These are phyloP conservation scores for Kurtzmaniella quercitrusa DNA, from an alignment of 1,139 yeast genomes.

Conservation along the genomic window DNA sequence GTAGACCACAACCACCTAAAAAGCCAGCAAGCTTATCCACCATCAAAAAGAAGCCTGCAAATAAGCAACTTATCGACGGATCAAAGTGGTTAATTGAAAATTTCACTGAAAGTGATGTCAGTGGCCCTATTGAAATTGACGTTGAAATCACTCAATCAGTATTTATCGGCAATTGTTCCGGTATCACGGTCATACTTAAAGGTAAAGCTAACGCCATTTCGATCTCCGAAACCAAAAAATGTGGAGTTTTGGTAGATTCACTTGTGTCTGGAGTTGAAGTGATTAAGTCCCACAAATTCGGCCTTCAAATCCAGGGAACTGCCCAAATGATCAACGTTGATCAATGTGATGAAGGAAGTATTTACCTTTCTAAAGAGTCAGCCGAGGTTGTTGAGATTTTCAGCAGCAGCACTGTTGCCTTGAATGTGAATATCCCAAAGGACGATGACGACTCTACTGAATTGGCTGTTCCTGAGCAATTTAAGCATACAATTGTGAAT, in stretches of 20 bases:
- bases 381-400: slow-evolving; percentile 58
- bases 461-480: slow-evolving; percentile 83
- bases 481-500: slow-evolving; percentile 52
- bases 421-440: slow-evolving; percentile 77
- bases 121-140: slow-evolving; percentile 56
- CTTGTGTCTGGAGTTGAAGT: slow-evolving; percentile 86
- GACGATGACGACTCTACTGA: slow-evolving; percentile 60
- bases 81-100: slow-evolving; percentile 85
- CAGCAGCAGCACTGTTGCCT: slow-evolving; percentile 79
- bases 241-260: slow-evolving; percentile 77
- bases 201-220: slow-evolving; percentile 93
- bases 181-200: slow-evolving; percentile 72
- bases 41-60: slow-evolving; percentile 55
- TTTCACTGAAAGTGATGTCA: slow-evolving; percentile 47
- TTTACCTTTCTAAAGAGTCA: slow-evolving; percentile 72
- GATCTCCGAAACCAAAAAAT: slow-evolving; percentile 64
- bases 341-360: slow-evolving; percentile 80
- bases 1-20: slow-evolving; percentile 57
- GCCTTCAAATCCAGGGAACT: slow-evolving; percentile 75
- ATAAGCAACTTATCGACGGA: slow-evolving; percentile 75
- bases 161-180: slow-evolving; percentile 76
- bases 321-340: slow-evolving; percentile 85
- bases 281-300: slow-evolving; percentile 77
- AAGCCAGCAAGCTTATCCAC: slow-evolving; percentile 62
- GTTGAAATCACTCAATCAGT: slow-evolving; percentile 86